These are phyloP conservation scores for Allium sativum DNA, from an alignment of 106 monocot genomes.

Conservation along the genomic window DNA sequence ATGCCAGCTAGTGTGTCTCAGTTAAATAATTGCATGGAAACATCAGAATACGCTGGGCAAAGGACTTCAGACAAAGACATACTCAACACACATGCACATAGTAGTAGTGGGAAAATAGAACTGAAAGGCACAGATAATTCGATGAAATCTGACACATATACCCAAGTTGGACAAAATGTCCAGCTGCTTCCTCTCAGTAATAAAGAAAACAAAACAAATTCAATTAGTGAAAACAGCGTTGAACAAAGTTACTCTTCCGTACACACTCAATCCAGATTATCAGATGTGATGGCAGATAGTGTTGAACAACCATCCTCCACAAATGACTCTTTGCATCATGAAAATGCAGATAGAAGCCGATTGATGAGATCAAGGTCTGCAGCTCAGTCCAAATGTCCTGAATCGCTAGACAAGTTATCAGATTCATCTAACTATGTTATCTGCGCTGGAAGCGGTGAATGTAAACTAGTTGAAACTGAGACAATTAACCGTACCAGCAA, in stretches of 20 bases:
- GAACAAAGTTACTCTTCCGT: conserved; percentile 6
- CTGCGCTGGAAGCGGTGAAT: not conserved
- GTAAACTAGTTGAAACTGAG: conserved; percentile 1
- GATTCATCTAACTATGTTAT: not conserved
- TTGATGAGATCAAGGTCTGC: conserved; percentile 8
- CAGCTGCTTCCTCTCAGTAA: conserved; percentile 12
- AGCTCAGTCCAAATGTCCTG: not conserved
- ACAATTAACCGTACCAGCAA: not conserved
- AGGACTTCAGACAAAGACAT: not conserved
- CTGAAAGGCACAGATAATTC: conserved; percentile 1
- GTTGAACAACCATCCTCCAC: not conserved
- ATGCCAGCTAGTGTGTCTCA: not conserved
- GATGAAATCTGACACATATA: conserved; percentile 7
- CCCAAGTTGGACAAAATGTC: conserved; percentile 17
- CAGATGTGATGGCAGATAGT: conserved; percentile 8
- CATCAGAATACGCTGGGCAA: conserved; percentile 8
- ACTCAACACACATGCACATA: conserved; percentile 1
- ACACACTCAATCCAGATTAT: conserved; percentile 16
- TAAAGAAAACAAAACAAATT: conserved; percentile 9
- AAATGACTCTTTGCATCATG: not conserved
- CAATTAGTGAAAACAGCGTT: conserved; percentile 1
- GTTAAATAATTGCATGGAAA: not conserved
- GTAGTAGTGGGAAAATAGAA: conserved; percentile 3
- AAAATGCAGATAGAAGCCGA: conserved; percentile 2
- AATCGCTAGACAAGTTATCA: not conserved